Evolutionary conservation across 2,329 filamentous ascomycete genomes (phyloP), one percentile per base, ranked within the genome.

Genomic region (Sporothrix humicola): DNA sequence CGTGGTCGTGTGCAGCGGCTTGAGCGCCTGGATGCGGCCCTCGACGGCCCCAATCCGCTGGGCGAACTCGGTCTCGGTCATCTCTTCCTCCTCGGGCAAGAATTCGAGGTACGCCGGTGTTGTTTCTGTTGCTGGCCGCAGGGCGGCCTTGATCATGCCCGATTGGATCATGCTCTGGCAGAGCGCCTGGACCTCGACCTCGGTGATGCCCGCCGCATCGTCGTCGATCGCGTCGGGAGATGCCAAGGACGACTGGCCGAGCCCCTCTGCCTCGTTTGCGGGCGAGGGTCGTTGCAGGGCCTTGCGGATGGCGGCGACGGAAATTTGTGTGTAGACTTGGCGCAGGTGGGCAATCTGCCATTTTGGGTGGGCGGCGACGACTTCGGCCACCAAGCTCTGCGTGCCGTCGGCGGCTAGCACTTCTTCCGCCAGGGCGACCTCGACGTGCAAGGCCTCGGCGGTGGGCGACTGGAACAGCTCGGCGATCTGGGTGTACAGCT

Each of bases 321-420:
- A 86, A 48, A 91, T 83, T 75, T 88, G 87, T 71, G 83, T 84
- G 79, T 95, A 98, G 3, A 93, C 90, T 71, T 88, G 87, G 61
- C 91, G 90, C 37, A 98, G 85, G 74, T 90, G 90, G 48, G 91
- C 85, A 73, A 98, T 89, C 74, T 92, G 90, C 84, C 92, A 94
- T 77, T 90, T 90, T 77, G 92, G 90, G 79, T 95, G 93, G 10
- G 92, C 90, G 23, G 87, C 84, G 54, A 92, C 81, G 12, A 95
- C 90, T 79, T 93, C 89, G 4, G 85, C 83, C 13, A 97, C 85
- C 15, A 98, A 87, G 3, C 90, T 88, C 3, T 83, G 81, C 78
- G 97, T 98, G 65, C 89, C 88, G 77, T 98, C 94, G 77, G 88
- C 85, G 52, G 83, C 81, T 17, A 90, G 85, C 78, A 94, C 92